A percentile compares a stretch with the other conserved stretches of the same genome.
phyloP scores from a whole-genome alignment of 345 rosid species.

The Melastoma malabathricum region DNA sequence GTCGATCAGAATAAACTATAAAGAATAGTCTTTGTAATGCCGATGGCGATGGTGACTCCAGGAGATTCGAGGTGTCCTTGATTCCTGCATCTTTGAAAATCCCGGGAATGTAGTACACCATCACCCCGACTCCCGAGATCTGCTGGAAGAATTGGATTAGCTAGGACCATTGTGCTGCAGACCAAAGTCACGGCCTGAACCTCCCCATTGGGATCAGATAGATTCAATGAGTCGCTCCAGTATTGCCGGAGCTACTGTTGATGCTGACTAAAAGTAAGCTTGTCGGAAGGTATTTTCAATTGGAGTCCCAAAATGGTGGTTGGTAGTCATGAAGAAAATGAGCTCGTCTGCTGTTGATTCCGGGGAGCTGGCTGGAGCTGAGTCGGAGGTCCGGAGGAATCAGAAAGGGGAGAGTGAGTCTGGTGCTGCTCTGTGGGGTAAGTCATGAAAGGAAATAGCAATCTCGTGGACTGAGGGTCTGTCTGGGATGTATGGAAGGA shows the following conservation, averaged over 20 bases:
- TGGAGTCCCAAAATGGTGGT: constrained; percentile 6
- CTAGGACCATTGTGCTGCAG: too few relatives aligned
- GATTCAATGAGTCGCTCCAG: constrained; percentile 49
- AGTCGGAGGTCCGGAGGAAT: constrained; percentile 16
- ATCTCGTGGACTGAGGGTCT: constrained; percentile 27
- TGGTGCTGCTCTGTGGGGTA: constrained; percentile 31
- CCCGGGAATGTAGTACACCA: constrained; percentile 68
- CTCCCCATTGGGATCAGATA: constrained; percentile 66
- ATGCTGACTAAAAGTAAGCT: constrained; percentile 16
- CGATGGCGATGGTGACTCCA: constrained; percentile 64
- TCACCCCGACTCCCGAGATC: constrained; percentile 64
- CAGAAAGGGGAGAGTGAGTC: constrained; percentile 24
- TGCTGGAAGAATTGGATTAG: constrained; percentile 82
- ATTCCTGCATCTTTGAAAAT: constrained; percentile 57
- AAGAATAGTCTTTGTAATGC: constrained; percentile 55
- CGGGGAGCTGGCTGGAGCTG: constrained; percentile 19
- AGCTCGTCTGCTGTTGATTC: constrained; percentile 46
- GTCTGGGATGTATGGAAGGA: too few relatives aligned
- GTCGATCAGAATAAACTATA: constrained; percentile 51
- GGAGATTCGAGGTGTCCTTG: constrained; percentile 37
- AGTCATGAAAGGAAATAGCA: constrained; percentile 38
- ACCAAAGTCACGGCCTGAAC: too few relatives aligned
- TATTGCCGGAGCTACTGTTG: constrained; percentile 50
- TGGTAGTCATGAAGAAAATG: constrained; percentile 41
- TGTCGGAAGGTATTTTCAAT: constrained; percentile 16